These are phyloP conservation scores for Danielozyma ontarioensis DNA, from an alignment of 805 yeast genomes.

Conservation along the genomic window DNA sequence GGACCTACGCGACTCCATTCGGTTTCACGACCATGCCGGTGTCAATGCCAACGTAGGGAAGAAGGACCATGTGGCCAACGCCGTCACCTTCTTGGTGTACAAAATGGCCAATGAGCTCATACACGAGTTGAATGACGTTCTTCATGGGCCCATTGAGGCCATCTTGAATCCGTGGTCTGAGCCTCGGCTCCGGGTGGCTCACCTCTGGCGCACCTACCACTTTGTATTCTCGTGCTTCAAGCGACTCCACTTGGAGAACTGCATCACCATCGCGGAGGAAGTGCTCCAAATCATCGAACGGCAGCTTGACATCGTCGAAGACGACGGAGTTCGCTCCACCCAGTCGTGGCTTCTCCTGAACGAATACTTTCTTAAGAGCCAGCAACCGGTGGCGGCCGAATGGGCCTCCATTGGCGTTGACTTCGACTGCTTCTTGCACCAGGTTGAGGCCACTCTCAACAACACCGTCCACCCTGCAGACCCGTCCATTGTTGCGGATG, in stretches of 20 bases:
- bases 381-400: not conserved
- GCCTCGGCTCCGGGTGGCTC: conserved; percentile 3
- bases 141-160: not conserved
- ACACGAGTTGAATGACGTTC: conserved; percentile 5
- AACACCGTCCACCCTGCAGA: too few species aligned
- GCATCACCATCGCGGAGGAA: conserved; percentile 8
- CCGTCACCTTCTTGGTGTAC: conserved; percentile 8
- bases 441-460: not conserved
- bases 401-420: not conserved
- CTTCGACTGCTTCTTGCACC: not conserved
- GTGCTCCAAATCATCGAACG: conserved; percentile 10
- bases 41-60: conserved; percentile 13
- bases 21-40: conserved; percentile 13
- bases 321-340: not conserved
- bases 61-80: not conserved
- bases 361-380: not conserved
- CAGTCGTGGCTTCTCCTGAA: not conserved
- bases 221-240: conserved; percentile 16
- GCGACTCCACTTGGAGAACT: conserved; percentile 12
- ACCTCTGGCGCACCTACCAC: conserved; percentile 10
- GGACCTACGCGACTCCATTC: conserved; percentile 13
- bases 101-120: conserved; percentile 10
- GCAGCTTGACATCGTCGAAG: conserved; percentile 7
- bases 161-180: not conserved
- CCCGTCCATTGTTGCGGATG: too few species aligned